phyloP scores from a whole-genome alignment of 805 yeast genomes.

The Diddensiella caesifluorescens region DNA sequence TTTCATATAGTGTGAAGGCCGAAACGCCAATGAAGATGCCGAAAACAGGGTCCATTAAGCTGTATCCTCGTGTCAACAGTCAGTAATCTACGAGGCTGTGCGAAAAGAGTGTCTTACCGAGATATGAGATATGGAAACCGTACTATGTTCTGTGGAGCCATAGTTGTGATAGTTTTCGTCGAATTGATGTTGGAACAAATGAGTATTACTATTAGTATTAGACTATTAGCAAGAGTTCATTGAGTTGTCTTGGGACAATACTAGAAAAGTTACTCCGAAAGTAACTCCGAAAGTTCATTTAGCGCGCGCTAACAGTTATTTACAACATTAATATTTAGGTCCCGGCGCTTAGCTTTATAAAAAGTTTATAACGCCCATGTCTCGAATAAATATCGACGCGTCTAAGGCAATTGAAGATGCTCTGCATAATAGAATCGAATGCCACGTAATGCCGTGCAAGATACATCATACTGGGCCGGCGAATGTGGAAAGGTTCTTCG shows the following conservation, averaged over 20 bases:
- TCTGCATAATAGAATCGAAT: constrained; percentile 6
- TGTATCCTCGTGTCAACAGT: neutral
- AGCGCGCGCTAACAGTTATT: too few relatives aligned
- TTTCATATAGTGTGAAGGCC: constrained; percentile 16
- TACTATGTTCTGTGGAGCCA: neutral
- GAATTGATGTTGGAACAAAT: neutral
- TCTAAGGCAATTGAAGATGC: neutral
- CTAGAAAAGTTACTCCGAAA: too few relatives aligned
- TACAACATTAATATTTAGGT: neutral
- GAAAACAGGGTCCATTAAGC: constrained; percentile 18
- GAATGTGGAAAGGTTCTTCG: constrained; percentile 22
- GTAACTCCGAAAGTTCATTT: too few relatives aligned
- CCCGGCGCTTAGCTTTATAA: too few relatives aligned
- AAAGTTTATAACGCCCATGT: neutral
- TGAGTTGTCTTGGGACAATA: too few relatives aligned
- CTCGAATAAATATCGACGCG: constrained; percentile 2
- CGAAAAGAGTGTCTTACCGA: neutral
- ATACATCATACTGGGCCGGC: constrained; percentile 25
- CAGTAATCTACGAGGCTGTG: too few relatives aligned
- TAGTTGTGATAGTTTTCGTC: neutral
- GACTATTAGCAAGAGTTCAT: too few relatives aligned
- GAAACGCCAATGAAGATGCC: constrained; percentile 18
- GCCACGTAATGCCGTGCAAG: constrained; percentile 28
- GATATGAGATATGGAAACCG: constrained; percentile 4
- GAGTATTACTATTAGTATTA: too few relatives aligned